Evolutionary conservation across 345 rosid species (phyloP), one percentile per base, ranked within the genome.

Genomic region (Cardamine resedifolia): DNA sequence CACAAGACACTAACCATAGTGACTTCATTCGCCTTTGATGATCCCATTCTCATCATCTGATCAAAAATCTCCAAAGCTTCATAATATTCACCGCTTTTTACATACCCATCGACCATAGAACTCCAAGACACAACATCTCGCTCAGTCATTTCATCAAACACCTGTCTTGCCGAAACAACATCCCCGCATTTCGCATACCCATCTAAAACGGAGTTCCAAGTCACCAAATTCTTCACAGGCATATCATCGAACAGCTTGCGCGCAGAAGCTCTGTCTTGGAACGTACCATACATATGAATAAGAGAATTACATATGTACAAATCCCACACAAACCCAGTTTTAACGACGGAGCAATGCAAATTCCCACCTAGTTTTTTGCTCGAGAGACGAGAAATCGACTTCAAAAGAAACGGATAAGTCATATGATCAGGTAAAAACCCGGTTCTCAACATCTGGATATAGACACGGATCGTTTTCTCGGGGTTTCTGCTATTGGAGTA

Each of bases 81-180:
- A 18, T 44, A 73, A 36, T 84, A 81, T 11, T 77, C 86, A 76
- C 84, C 82, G 6, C 71, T 79, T 77, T 89, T 94, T 15, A 85
- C 95, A 75, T 84, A 88, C 51, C 96, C 96, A 77, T 91, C 97
- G 15, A 90, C 83, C 87, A 93, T 72, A 52, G 81, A 86, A 60
- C 96, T 93, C 96, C 97, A 93, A 3, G 97, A 90, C 64, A 91
- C 89, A 3, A 93, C 90, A 66, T 90, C 92, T 19, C 78, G 82
- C 34, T 83, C 83, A 15, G 71, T 73, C 94, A 90, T 93, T 20
- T 63, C 78, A 58, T 86, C 85, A 57, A 90, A 92, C 74, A 90
- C 31, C 44, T 79, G 52, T 44, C 83, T 78, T 1, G 97, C 91
- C 2, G 66, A 80, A 47, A 30, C 66, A 75, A 88, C 65, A 59